Evolutionary conservation across 108 stramenopile genomes (phyloP), one percentile per base, ranked within the genome.

Genomic region (Pseudonitzschia delicatissima): DNA sequence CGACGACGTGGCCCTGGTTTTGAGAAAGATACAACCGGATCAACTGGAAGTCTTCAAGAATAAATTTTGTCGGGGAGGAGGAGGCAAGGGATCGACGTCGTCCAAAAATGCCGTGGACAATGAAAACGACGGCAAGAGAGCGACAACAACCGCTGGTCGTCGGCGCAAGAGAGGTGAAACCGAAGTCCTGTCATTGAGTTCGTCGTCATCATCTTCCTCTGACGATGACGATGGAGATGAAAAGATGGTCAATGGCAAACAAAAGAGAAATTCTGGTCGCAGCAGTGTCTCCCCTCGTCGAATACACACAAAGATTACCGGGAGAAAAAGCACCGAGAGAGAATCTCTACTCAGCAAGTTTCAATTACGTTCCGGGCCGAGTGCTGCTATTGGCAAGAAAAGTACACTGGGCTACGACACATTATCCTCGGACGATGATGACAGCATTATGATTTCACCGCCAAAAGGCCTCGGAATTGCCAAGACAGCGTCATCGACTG

Each of bases 1-100:
- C 26, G 66, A 74, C 55, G 73, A 74, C 50, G 73, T 74, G 4
- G 73, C 60, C 8, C 47, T 74, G 37, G 23, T 67, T 4, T 62
- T 74, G 58, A 57, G 73, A 32, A 74, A 74, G 48, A 23, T 74
- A 13, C 66, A n/a, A 34, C 32, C 66, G 11, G 57, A 74, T 48
- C 39, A 48, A 17, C 27, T 66, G 64, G 60, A 57, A 25, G 58
- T 44, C 59, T 67, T 74, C 25, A 37, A 42, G 13, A 29, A 23
- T 8, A 18, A 37, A 5, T 61, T 61, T 27, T 61, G 59, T 25
- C 37, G 40, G 21, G 20, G 39, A 9, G 39, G 0, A 9, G 32
- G 39, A 29, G 40, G 37, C 60, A 61, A 34, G 18, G n/a, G n/a
- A n/a, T n/a, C n/a, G n/a, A 55, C 42, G 23, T 8, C 47, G 20